Evolutionary conservation across 73 alveolate species (phyloP).

Genomic region (Paramecium caudatum): DNA sequence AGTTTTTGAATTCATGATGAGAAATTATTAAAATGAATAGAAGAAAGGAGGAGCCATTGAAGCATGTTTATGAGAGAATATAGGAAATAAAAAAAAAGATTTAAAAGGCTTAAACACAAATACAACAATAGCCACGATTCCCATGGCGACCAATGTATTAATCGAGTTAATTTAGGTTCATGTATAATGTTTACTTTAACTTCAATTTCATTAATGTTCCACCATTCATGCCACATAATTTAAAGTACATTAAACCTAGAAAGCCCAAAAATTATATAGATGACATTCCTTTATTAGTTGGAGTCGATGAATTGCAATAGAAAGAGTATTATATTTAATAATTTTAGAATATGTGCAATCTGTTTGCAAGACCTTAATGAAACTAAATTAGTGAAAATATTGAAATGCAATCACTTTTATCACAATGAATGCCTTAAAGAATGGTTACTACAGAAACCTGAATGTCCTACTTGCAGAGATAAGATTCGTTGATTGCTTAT

Average conservation of each 20-base stretch:
- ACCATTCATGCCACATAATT: not conserved
- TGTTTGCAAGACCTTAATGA: slow-evolving; percentile 27
- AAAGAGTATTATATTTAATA: not conserved
- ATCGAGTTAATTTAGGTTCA: not conserved
- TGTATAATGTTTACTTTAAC: not conserved
- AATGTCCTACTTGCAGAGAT: slow-evolving; percentile 63
- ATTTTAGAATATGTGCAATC: slow-evolving; percentile 24
- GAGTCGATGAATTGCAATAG: not conserved
- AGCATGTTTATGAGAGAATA: not conserved
- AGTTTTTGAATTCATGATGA: slow-evolving; percentile 46
- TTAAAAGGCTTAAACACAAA: not conserved
- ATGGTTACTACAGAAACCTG: slow-evolving; percentile 16
- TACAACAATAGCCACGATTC: slow-evolving; percentile 13
- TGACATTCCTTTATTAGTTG: slow-evolving; percentile 19
- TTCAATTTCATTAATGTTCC: slow-evolving; percentile 17
- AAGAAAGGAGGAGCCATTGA: not conserved
- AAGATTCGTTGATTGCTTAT: not conserved
- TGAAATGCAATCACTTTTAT: slow-evolving; percentile 60
- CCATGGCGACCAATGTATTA: slow-evolving; percentile 9
- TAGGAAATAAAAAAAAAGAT: slow-evolving; percentile 21
- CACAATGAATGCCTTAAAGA: slow-evolving; percentile 41
- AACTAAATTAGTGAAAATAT: not conserved
- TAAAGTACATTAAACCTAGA: slow-evolving; percentile 15
- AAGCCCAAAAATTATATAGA: not conserved
- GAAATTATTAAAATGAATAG: slow-evolving; percentile 39